Percentiles rank a stretch among this genome's conserved stretches.
phyloP scores from a whole-genome alignment of 2,329 filamentous ascomycete species.

The Paraphoma chrysanthemicola region DNA sequence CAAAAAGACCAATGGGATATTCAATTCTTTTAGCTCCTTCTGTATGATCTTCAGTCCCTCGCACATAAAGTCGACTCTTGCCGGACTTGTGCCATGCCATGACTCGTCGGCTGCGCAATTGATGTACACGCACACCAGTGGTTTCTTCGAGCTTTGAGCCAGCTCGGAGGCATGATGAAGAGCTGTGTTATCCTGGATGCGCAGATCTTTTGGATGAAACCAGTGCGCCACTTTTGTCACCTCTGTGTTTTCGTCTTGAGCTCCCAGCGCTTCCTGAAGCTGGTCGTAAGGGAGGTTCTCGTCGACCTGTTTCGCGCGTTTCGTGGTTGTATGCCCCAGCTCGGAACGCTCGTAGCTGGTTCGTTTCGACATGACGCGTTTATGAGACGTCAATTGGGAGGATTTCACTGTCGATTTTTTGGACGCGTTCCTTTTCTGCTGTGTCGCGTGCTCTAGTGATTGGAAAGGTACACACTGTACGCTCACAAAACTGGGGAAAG shows the following conservation, averaged over 20 bases:
- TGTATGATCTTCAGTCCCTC: slow-evolving; percentile 55
- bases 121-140: slow-evolving; percentile 56
- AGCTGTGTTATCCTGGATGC: slow-evolving; percentile 59
- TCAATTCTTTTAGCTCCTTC: slow-evolving; percentile 53
- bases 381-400: background rate
- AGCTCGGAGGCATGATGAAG: slow-evolving; percentile 55
- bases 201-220: slow-evolving; percentile 60
- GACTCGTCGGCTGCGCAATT: slow-evolving; percentile 56
- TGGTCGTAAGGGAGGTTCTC: slow-evolving; percentile 52
- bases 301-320: slow-evolving; percentile 59
- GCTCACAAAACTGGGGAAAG: background rate
- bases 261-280: slow-evolving; percentile 48
- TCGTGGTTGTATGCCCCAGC: slow-evolving; percentile 54
- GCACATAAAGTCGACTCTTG: slow-evolving; percentile 57
- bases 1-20: slow-evolving; percentile 58
- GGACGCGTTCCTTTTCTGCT: slow-evolving; percentile 6
- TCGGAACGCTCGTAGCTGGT: slow-evolving; percentile 40
- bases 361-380: slow-evolving; percentile 34
- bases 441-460: slow-evolving; percentile 20
- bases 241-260: slow-evolving; percentile 48
- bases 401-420: slow-evolving; percentile 10
- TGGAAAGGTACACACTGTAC: slow-evolving; percentile 2
- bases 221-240: slow-evolving; percentile 56
- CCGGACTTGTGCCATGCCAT: slow-evolving; percentile 60
- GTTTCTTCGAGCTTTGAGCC: slow-evolving; percentile 52